Base-by-base conservation (phyloP, 148 eudicot species). In the Euryodendron excelsum region DNA sequence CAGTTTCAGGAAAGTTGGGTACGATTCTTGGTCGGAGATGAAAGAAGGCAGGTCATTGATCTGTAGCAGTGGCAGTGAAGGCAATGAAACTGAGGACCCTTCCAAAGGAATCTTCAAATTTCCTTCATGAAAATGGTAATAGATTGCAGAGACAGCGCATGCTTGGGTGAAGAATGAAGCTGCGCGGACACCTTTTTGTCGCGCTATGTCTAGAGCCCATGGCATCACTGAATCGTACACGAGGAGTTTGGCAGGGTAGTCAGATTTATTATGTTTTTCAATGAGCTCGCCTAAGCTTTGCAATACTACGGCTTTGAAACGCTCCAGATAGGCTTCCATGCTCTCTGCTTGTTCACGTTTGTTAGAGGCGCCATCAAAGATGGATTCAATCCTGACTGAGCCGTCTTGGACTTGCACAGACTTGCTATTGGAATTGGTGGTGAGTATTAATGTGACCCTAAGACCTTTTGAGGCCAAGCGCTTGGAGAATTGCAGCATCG, bases 81-180 rank as follows among this genome's bases (percentile, higher is more conserved):
- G 80, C 70, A 84, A 30, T 1, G 78, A 77, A 3, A 77, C n/a
- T 1, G n/a, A 15, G 0, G 18, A 69, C 15, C 41, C 34, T 21
- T 65, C 74, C 28, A 77, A 27, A 4, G 86, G 84, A 73, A 75
- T 6, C 61, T 71, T 73, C 2, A 77, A 18, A n/a, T 13, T 20
- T 47, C 90, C 91, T 28, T 78, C 48, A 13, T 82, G 2, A n/a
- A 87, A 14, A 58, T 84, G 85, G 41, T 87, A 84, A 61, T 80
- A 91, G 13, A 91, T 80, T 0, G 84, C 82, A 50, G 47, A 55
- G 15, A 90, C 90, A 25, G 78, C 73, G 62, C 87, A 80, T 5
- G 89, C 52, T 45, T 90, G 91, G 0, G 96, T 91, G 50, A 90
- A 88, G 68, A 91, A 90, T 1, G 88, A 75, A 5, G 80, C 89